Conservation (phyloP, 202 grass and related monocot species). For the Carex sylvatica region DNA sequence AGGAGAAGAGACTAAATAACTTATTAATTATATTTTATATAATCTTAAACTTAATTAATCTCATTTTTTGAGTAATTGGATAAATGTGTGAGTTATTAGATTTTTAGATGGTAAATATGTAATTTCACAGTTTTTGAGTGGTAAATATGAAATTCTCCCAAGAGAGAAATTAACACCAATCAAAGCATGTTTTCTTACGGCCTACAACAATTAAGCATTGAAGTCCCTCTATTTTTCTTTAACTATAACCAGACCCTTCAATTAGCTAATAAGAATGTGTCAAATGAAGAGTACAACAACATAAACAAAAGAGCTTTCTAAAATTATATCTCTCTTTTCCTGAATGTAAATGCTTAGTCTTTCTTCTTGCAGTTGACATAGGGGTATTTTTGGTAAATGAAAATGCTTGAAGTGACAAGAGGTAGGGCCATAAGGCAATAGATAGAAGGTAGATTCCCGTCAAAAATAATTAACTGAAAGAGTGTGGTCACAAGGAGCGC, state of each 20-base stretch:
- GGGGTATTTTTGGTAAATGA: slow-evolving; percentile 98
- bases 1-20: no score
- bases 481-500: slow-evolving; percentile 88
- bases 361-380: slow-evolving; percentile 81
- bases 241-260: background rate
- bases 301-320: background rate
- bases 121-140: no score
- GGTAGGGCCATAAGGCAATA: slow-evolving; percentile 74
- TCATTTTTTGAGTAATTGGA: no score
- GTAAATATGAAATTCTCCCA: no score
- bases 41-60: no score
- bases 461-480: slow-evolving; percentile 80
- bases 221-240: background rate
- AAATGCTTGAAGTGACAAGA: slow-evolving; percentile 82
- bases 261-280: background rate
- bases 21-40: no score
- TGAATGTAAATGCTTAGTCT: slow-evolving; percentile 26
- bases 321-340: slow-evolving; percentile 1
- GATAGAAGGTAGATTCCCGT: slow-evolving; percentile 72
- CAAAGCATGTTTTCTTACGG: background rate
- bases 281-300: background rate
- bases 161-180: background rate
- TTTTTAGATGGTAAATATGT: no score
- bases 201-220: background rate
- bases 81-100: no score